Conservation (phyloP, 179 eudicot genomes). For the Spinacia oleracea region DNA sequence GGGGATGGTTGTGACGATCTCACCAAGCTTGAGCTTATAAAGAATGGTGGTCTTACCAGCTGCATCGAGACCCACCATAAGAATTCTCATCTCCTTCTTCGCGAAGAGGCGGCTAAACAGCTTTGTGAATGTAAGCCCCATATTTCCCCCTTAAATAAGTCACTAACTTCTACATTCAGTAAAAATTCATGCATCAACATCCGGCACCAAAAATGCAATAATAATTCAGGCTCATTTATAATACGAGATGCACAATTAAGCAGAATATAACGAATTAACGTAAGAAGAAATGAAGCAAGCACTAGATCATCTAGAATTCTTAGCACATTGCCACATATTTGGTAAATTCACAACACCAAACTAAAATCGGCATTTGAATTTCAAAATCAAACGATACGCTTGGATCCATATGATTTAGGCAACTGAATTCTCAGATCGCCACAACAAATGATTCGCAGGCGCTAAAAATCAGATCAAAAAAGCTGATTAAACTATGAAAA, state of each 20-base stretch:
- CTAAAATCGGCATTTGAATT: not conserved
- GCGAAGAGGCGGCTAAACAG: constrained; percentile 87
- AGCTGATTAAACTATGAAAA: not conserved
- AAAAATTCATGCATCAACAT: not conserved
- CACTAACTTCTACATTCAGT: constrained; percentile 19
- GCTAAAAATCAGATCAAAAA: not conserved
- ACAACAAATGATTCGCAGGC: no score
- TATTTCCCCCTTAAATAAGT: constrained; percentile 29
- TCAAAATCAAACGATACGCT: not conserved
- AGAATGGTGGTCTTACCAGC: constrained; percentile 96
- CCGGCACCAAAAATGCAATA: not conserved
- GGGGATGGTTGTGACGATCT: constrained; percentile 90
- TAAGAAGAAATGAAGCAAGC: not conserved
- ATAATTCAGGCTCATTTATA: not conserved
- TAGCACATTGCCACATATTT: no score
- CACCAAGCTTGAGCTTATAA: constrained; percentile 95
- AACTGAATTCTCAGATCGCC: not conserved
- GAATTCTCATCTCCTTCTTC: constrained; percentile 89
- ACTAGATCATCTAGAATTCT: not conserved
- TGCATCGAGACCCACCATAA: constrained; percentile 95
- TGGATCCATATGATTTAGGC: constrained; percentile 2
- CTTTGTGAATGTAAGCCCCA: constrained; percentile 91
- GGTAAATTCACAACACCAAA: not conserved
- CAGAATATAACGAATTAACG: not conserved
- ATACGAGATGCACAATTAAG: not conserved